Evolutionary conservation across 257 asterid species (phyloP), one percentile per base, ranked within the genome.

Genomic region (Solanum pinnatisectum): DNA sequence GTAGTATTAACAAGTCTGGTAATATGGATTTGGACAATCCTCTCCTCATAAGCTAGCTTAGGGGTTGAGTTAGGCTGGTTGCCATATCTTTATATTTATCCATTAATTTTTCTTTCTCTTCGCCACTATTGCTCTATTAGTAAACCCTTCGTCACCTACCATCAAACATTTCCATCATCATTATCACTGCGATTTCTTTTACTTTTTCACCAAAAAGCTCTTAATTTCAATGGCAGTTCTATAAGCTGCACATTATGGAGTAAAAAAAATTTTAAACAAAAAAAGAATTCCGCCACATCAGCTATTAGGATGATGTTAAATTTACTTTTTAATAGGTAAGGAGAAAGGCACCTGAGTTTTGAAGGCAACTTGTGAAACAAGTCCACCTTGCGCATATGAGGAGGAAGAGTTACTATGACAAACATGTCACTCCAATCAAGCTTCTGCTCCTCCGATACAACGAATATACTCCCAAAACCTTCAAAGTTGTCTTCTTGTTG

Each of bases 401-500:
- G 59, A 1, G 95, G 95, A 3, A 90, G 91, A 59, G 94, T 92
- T 42, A 88, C 85, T 30, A 92, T 76, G 90, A 70, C 92, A 89
- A 94, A 92, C 92, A 91, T 92, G 89, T 94, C 96, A 9, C 91
- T 86, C 95, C 96, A 94, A 67, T 94, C 96, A 39, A 94, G 95
- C 90, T 92, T 68, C 74, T 68, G 74, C 36, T 27, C 36, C 20
- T 68, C 36, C 36, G 74, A 68, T 27, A 5, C 74, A 68, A 68
- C 74, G 9, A 68, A 27, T 68, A 2, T 2, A 27, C 8, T 2
- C 36, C 74, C 74, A 5, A 27, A 68, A 67, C 74, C 74, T 67
- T 67, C 74, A 1, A 25, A 68, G 10, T 10, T 27, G 74, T 68
- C 74, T 68, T 68, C 74, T 0, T 68, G 74, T 68, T 68, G 36